Conservation (phyloP, 2,329 filamentous ascomycete genomes). For the Pseudopithomyces maydicus region DNA sequence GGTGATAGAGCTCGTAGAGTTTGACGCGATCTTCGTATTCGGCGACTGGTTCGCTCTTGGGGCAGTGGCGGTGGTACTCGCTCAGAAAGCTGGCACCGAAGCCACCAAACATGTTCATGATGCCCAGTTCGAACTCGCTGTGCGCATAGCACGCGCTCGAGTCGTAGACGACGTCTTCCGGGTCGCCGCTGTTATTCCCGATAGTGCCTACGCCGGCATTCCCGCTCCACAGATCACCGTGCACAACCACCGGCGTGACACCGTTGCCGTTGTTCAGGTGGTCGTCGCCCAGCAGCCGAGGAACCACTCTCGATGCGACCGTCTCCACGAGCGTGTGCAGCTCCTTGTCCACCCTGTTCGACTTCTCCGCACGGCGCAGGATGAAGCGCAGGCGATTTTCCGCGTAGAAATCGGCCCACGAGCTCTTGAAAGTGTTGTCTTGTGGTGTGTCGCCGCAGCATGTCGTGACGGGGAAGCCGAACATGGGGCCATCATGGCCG, state of each 20-base stretch:
- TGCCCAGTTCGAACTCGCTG: constrained; percentile 87
- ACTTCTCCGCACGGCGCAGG: constrained; percentile 59
- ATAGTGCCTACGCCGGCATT: constrained; percentile 75
- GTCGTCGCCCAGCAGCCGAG: constrained; percentile 71
- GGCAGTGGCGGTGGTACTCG: constrained; percentile 76
- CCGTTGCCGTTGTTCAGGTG: constrained; percentile 65
- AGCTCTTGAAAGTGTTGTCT: constrained; percentile 72
- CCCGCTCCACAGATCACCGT: constrained; percentile 93
- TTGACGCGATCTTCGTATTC: constrained; percentile 85
- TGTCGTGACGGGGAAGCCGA: constrained; percentile 83
- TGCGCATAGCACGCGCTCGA: constrained; percentile 83
- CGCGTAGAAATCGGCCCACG: constrained; percentile 87
- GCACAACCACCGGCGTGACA: constrained; percentile 78
- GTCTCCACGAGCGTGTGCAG: constrained; percentile 68
- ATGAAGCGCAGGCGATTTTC: constrained; percentile 74
- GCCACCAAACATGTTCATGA: constrained; percentile 96
- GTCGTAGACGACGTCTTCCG: constrained; percentile 83
- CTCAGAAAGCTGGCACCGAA: constrained; percentile 74
- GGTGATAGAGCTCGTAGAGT: constrained; percentile 89
- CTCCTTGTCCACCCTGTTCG: constrained; percentile 68
- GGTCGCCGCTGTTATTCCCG: constrained; percentile 59
- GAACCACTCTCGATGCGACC: constrained; percentile 70
- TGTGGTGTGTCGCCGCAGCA: constrained; percentile 87
- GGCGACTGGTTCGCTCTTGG: constrained; percentile 76
- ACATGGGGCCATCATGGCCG: constrained; percentile 65